Base-by-base conservation (phyloP, 2,329 filamentous ascomycete species). In the Xylaria multiplex region DNA sequence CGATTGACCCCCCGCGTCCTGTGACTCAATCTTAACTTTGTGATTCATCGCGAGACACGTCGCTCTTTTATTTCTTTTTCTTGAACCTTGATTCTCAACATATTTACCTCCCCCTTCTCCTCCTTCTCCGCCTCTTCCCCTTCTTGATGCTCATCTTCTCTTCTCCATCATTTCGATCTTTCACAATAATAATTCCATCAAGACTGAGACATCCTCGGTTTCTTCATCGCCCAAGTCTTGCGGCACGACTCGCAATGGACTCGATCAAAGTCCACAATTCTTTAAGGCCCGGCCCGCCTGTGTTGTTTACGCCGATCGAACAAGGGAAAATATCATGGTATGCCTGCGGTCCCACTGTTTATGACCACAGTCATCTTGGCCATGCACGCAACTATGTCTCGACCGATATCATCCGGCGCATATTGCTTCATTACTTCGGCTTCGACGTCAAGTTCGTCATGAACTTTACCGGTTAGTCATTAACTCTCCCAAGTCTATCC, bases 331-430 rank as follows among this genome's bases (percentile, higher is more conserved):
- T 96, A 32, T 89, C 88, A 5, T 97, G 93, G 93, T 97, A 97
- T 79, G 91, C 90, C 71, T 97, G 93, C 81, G 93, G 93, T 19
- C 93, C 93, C 64, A 97, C 93, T 43, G 90, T 90, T 53, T 92
- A 92, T 77, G 90, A 92, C 72, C 89, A 92, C 79, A 84, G 89
- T 66, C 91, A 93, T 82, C 78, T 93, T 67, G 91, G 93, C 35
- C 93, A 97, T 79, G 93, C 92, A 35, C 85, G 93, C 72, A 97
- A 97, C 81, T 97, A 97, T 86, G 92, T 97, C 69, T 92, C 90
- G 56, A 95, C 92, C 52, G 93, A 97, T 78, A 93, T 97, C 70
- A 89, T 97, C 72, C 87, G 93, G 67, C 89, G 93, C 73, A 92
- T 97, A 73, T 81, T 97, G 79, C 84, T 86, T 74, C 89, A 95